phyloP scores from a whole-genome alignment of 345 rosid genomes.

The Melaleuca quinquenervia region DNA sequence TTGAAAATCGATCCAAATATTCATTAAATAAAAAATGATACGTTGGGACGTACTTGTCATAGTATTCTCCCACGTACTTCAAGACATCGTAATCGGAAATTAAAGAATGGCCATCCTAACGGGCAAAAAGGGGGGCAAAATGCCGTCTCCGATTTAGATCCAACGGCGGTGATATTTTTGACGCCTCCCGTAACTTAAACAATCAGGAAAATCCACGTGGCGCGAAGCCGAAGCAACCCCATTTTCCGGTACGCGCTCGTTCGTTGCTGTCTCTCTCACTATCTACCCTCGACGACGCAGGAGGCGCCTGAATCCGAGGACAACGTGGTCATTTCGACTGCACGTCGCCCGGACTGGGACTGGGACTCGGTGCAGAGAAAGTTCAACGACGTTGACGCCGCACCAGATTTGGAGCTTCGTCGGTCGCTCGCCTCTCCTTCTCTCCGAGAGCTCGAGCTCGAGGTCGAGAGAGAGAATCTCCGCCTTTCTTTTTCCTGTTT shows the following conservation, averaged over 20 bases:
- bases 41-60: not conserved
- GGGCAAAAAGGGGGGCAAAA: not conserved
- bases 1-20: not conserved
- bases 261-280: not conserved
- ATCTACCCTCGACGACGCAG: not conserved
- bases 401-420: constrained; percentile 25
- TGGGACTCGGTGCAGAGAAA: not conserved
- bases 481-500: not conserved
- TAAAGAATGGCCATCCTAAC: not conserved
- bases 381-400: constrained; percentile 26
- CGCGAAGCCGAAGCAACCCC: not conserved
- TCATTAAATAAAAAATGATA: not conserved
- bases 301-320: not conserved
- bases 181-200: not conserved
- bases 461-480: not conserved
- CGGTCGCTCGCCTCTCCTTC: not conserved
- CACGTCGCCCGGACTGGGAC: not conserved
- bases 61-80: not conserved
- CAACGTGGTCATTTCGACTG: not conserved
- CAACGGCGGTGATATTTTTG: not conserved
- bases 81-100: not conserved
- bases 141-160: not conserved
- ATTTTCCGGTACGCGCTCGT: not conserved
- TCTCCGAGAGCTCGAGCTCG: not conserved
- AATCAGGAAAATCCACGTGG: not conserved